Evolutionary conservation across 371 early-diverging fungal species (phyloP), one percentile per base, ranked within the genome.

Genomic region (Mortierella sp.): DNA sequence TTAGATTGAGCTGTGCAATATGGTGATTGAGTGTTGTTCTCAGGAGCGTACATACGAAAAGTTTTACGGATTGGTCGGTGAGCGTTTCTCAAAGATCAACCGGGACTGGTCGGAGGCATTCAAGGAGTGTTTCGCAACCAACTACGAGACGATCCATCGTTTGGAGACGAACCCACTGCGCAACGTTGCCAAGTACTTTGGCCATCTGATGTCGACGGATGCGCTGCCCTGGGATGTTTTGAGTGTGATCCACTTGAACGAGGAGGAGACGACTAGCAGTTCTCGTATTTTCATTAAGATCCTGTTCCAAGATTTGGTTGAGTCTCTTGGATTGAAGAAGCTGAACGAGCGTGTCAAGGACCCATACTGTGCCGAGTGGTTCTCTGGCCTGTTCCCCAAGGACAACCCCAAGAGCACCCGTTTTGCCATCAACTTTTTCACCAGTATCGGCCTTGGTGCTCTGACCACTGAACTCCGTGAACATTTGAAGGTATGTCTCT

Each of bases 381-480:
- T 95, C 78, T 90, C 90, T 12, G 98, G 98, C 43, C 88, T 99
- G 89, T 99, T 99, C 86, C 99, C 98, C 48, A 95, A 91, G 72
- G 96, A 97, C 79, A 95, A 95, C 78, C 96, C 97, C 54, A 92
- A 94, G 77, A 92, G 97, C 80, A 96, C 96, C 3, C 96, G 99
- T 41, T 99, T 99, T 87, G 97, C 99, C 49, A 98, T 99, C 93
- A 99, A 99, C 82, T 99, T 97, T 87, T 99, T 96, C 88, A 99
- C 98, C 1, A 95, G 95, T 83, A 98, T 99, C 86, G 97, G 96
- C 27, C 88, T 99, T 49, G 99, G 99, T 80, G 95, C 93, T 0
- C 81, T 99, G 72, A 99, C 99, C 1, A 98, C 97, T 54, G 98
- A 97, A 24, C 89, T 99, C 78, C 95, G 99, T 82, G 97, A 97